Evolutionary conservation across 2,329 filamentous ascomycete species (phyloP), one percentile per base, ranked within the genome.

Genomic region (Hymenoscyphus salicellus): DNA sequence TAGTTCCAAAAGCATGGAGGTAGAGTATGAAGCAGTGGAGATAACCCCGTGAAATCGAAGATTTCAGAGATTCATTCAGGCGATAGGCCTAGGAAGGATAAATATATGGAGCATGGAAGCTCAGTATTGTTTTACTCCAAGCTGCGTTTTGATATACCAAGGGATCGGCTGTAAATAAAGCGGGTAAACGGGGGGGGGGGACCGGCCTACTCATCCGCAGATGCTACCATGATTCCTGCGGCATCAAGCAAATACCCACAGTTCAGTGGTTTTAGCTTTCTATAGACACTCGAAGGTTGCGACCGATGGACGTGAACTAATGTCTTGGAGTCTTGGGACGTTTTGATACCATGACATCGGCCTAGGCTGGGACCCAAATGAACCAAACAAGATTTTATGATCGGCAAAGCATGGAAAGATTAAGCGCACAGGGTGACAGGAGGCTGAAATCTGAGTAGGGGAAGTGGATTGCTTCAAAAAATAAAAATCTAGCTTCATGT

Each of bases 281-380:
- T 52, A 11, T 6, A 23, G 46, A 26, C 23, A 26, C 20, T 38
- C 36, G 36, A 38, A 38, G 2, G 36, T 38, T 38, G 36, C 36
- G 36, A 5, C 14, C 46, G 46, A 52, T 52, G 46, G 23, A 26
- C 46, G 20, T 52, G 46, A 14, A 23, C 46, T 52, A 26, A 26
- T 26, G 46, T 52, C 46, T 52, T 52, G 46, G 46, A 23, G 46
- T 52, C 46, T 52, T 52, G 46, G 46, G 46, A 52, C n/a, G 20
- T 23, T 52, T 52, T 52, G 46, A 52, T 52, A 52, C 46, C 46
- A 52, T 38, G 43, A 26, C 11, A 26, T 26, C 46, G 20, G 46
- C 46, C 23, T 52, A 23, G 14, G 10, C 20, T 20, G 46, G n/a
- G 10, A 26, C 20, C 46, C 20, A 23, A 52, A 52, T 20, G 26